phyloP scores from a whole-genome alignment of 176 grass and related monocot genomes.

The Triticum dicoccoides region DNA sequence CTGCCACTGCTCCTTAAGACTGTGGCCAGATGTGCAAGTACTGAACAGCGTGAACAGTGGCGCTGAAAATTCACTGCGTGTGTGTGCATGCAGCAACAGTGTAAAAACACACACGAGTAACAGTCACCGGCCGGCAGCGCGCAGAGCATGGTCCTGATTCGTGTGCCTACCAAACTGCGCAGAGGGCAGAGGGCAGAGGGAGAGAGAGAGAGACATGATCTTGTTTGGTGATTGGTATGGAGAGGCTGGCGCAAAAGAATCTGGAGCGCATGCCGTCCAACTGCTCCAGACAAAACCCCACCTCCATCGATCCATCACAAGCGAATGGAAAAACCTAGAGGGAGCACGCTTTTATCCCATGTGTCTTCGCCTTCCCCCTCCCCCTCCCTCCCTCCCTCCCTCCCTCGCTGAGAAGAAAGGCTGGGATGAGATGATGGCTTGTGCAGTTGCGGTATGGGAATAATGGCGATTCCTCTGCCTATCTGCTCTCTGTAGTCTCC shows the following conservation, averaged over 20 bases:
- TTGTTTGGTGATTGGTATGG: constrained; percentile 49
- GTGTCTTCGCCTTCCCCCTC: background rate
- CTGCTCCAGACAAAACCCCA: constrained; percentile 84
- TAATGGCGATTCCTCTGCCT: constrained; percentile 43
- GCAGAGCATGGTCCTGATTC: constrained; percentile 40
- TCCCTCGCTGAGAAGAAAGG: background rate
- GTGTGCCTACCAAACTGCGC: constrained; percentile 21
- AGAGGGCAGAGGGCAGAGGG: background rate
- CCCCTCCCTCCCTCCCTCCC: background rate
- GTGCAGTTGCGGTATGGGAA: constrained; percentile 24
- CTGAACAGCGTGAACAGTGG: background rate
- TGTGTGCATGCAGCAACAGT: background rate
- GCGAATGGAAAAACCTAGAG: constrained; percentile 36
- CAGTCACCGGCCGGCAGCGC: constrained; percentile 22
- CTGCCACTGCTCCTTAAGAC: background rate
- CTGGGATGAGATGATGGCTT: background rate
- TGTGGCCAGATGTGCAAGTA: background rate
- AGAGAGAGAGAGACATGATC: constrained; percentile 35
- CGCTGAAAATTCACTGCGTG: background rate
- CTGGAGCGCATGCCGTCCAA: constrained; percentile 64
- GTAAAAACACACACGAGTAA: constrained; percentile 5
- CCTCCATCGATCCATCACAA: constrained; percentile 29
- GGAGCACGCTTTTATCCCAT: constrained; percentile 10
- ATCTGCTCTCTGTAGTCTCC: constrained; percentile 48
- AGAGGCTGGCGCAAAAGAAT: constrained; percentile 66